Evolutionary conservation across 2,329 filamentous ascomycete genomes (phyloP).

Genomic region (Nakataea oryzae): DNA sequence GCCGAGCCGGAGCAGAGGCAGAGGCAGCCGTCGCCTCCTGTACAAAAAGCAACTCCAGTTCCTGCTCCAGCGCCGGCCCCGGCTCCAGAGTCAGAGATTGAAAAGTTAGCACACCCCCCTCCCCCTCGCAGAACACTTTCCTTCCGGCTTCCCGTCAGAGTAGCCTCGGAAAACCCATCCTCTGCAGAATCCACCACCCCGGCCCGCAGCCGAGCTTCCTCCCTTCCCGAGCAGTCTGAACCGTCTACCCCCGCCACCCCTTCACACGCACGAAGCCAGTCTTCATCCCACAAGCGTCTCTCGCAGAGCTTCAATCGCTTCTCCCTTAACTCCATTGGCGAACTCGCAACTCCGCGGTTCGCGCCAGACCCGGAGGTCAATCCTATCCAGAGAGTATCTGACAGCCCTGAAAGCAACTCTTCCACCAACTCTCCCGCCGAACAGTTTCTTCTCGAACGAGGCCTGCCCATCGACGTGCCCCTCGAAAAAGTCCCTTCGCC

Average conservation of each 20-base stretch:
- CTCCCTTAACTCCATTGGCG: slow-evolving; percentile 3
- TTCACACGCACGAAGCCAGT: not conserved
- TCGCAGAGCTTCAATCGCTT: not conserved
- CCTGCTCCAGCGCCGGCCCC: no score
- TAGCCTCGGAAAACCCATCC: not conserved
- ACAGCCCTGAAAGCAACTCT: not conserved
- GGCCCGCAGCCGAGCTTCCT: not conserved
- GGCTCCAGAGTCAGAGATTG: not conserved
- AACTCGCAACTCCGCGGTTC: not conserved
- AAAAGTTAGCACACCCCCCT: not conserved
- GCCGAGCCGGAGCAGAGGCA: not conserved
- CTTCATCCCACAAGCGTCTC: not conserved
- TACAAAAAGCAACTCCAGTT: not conserved
- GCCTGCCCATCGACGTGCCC: slow-evolving; percentile 1
- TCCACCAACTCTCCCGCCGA: slow-evolving; percentile 1
- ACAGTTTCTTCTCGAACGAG: slow-evolving; percentile 4
- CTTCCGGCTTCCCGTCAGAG: not conserved
- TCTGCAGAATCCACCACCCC: not conserved
- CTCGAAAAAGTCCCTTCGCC: slow-evolving; percentile 1
- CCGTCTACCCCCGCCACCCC: not conserved
- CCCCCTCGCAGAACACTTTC: not conserved
- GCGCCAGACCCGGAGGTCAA: not conserved
- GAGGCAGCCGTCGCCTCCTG: not conserved
- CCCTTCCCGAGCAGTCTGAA: not conserved
- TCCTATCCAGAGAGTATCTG: not conserved